A percentile compares a stretch with the other conserved stretches of the same genome.
These are phyloP conservation scores for Ilex aquifolium DNA, from an alignment of 257 asterid species.

Conservation along the genomic window DNA sequence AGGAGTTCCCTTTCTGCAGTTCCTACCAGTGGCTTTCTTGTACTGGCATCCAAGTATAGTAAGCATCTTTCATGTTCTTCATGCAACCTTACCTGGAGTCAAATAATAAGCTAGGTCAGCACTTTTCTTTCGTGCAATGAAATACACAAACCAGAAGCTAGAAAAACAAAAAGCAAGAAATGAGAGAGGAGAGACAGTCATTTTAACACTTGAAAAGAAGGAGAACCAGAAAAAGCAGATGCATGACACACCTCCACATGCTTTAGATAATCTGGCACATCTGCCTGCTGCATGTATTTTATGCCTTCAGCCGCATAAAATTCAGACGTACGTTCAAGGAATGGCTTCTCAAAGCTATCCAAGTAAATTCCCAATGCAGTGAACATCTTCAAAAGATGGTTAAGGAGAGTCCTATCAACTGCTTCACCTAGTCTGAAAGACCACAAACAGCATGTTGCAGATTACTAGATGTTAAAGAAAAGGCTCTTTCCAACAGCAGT, in stretches of 20 bases:
- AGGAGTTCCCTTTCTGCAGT: slow-evolving; percentile 86
- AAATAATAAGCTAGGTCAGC: background rate
- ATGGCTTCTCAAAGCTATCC: slow-evolving; percentile 97
- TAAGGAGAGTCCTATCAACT: slow-evolving; percentile 89
- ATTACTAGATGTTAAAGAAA: background rate
- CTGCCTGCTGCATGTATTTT: slow-evolving; percentile 93
- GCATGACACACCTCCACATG: slow-evolving; percentile 72
- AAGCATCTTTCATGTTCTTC: slow-evolving; percentile 95
- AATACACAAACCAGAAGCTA: background rate
- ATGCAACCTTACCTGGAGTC: slow-evolving; percentile 79
- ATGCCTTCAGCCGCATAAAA: slow-evolving; percentile 97
- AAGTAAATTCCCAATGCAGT: slow-evolving; percentile 88
- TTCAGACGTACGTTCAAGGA: slow-evolving; percentile 86
- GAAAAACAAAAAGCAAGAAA: background rate
- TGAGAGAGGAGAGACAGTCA: background rate
- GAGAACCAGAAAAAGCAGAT: slow-evolving; percentile 11
- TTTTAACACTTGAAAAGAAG: background rate
- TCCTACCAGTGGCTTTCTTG: slow-evolving; percentile 80
- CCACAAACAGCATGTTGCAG: slow-evolving; percentile 10
- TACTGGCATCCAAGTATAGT: slow-evolving; percentile 67
- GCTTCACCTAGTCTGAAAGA: slow-evolving; percentile 80
- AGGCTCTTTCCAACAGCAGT: too few species aligned
- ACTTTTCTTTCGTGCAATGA: background rate
- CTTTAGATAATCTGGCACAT: slow-evolving; percentile 86
- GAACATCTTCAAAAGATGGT: slow-evolving; percentile 98